A percentile compares a stretch with the other conserved stretches of the same genome.
phyloP scores from a whole-genome alignment of 306 rosid genomes.

The Cicer chorassanicum region DNA sequence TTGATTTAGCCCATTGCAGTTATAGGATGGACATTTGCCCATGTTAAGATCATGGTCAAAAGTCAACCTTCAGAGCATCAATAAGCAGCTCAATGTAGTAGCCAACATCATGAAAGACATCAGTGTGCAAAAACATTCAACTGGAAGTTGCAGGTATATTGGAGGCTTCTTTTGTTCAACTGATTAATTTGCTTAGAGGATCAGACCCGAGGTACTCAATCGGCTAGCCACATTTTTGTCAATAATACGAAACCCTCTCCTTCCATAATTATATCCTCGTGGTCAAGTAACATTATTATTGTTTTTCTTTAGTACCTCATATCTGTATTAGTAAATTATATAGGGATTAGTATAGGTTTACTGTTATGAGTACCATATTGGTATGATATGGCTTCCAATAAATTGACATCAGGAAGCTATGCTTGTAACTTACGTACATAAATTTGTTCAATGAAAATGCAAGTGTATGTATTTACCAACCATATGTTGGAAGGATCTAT shows the following conservation, averaged over 20 bases:
- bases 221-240: slow-evolving; percentile 50
- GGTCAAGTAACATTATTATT: slow-evolving; percentile 15
- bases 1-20: slow-evolving; percentile 47
- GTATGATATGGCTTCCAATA: slow-evolving; percentile 41
- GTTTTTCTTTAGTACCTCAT: neutral
- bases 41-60: slow-evolving; percentile 33
- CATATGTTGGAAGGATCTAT: slow-evolving; percentile 28
- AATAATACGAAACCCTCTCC: slow-evolving; percentile 10
- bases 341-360: slow-evolving; percentile 40
- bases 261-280: slow-evolving; percentile 21
- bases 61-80: slow-evolving; percentile 36
- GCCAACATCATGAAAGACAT: slow-evolving; percentile 29
- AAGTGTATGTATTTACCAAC: slow-evolving; percentile 38
- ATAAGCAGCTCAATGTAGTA: slow-evolving; percentile 30
- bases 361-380: slow-evolving; percentile 39
- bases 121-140: slow-evolving; percentile 32
- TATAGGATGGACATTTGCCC: slow-evolving; percentile 43
- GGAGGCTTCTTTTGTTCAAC: slow-evolving; percentile 34
- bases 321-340: slow-evolving; percentile 24
- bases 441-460: slow-evolving; percentile 33
- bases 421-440: slow-evolving; percentile 41
- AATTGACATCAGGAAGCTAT: slow-evolving; percentile 38
- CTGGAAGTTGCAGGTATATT: slow-evolving; percentile 36
- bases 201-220: slow-evolving; percentile 30
- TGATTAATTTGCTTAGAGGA: slow-evolving; percentile 25